Percentiles rank a stretch among this genome's conserved stretches.
These are phyloP conservation scores for Fusarium armeniacum DNA, from an alignment of 2,329 filamentous ascomycete genomes.

Conservation along the genomic window DNA sequence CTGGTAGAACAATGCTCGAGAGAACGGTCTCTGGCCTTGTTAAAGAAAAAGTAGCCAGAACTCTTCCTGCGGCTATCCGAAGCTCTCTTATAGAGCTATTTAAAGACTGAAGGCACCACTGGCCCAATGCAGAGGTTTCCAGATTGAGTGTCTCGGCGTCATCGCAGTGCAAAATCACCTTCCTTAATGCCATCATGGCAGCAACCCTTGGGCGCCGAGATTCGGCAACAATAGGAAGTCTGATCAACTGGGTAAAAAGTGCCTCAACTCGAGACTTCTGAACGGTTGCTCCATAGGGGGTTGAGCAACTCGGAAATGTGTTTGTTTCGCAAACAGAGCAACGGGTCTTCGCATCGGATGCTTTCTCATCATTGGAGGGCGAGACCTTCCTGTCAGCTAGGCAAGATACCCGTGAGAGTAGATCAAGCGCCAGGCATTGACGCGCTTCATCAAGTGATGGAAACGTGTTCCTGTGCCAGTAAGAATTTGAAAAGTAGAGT, in stretches of 20 bases:
- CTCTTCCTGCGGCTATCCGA: conserved; percentile 81
- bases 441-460: conserved; percentile 61
- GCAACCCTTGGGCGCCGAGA: conserved; percentile 75
- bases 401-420: conserved; percentile 66
- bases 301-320: conserved; percentile 3
- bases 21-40: conserved; percentile 36
- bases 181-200: conserved; percentile 79
- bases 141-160: conserved; percentile 74
- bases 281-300: conserved; percentile 18
- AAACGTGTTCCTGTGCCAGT: conserved; percentile 58
- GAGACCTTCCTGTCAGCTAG: conserved; percentile 30
- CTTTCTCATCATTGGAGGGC: conserved; percentile 1
- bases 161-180: conserved; percentile 76
- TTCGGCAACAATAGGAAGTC: conserved; percentile 62
- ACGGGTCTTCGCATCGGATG: conserved; percentile 3
- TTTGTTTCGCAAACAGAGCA: conserved; percentile 51
- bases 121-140: conserved; percentile 75
- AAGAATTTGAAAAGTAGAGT: conserved; percentile 28
- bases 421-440: conserved; percentile 66
- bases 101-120: conserved; percentile 85
- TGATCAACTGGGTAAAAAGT: conserved; percentile 63
- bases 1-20: conserved; percentile 24
- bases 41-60: conserved; percentile 75
- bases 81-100: conserved; percentile 89
- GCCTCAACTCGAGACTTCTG: conserved; percentile 58